Evolutionary conservation across 2,329 filamentous ascomycete genomes (phyloP), one percentile per base, ranked within the genome.

Genomic region (Zasmidium cellare): DNA sequence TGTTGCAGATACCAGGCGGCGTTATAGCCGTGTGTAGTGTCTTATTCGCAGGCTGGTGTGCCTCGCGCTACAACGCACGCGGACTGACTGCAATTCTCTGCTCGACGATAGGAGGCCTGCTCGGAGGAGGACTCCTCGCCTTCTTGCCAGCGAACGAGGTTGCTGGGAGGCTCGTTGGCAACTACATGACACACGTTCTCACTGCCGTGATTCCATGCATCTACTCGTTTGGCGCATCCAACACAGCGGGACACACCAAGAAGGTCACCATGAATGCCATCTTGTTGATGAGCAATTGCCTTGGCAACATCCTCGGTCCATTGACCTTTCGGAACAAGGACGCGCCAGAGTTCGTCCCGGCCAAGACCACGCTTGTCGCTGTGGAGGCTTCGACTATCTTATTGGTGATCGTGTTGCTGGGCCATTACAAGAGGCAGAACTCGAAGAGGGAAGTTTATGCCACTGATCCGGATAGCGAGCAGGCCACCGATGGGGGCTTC

Each of bases 171-270:
- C 19, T 51, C 2, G 48, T 25, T 19, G 48, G 48, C 3, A 51
- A 51, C 19, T 51, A 51, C n/a, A 11, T 51, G 24, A 51, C 25
- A 14, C 48, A 51, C 20, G 23, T 51, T 16, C 3, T 41, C 12
- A 14, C 6, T 9, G 35, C 35, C 3, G 7, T 41, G 7, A 5
- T 69, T 72, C 2, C 69, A 69, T 9, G 56, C 75, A 9, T 68
- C 71, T 50, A 6, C 60, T 77, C 9, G 55, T 76, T 24, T 74
- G 59, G 69, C 2, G 66, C 66, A 2, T 66, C 68, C 2, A 74
- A 91, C 66, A 77, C 88, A n/a, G 88, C 84, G 24, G 88, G 88
- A 0, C 86, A 89, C 65, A 90, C 87, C 1, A 91, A 91, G 76
- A 65, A 67, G 55, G 59, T 51, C n/a, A 55, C 50, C 24, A 56